Conservation (phyloP, 441 rosid species). For the Viola pubescens region DNA sequence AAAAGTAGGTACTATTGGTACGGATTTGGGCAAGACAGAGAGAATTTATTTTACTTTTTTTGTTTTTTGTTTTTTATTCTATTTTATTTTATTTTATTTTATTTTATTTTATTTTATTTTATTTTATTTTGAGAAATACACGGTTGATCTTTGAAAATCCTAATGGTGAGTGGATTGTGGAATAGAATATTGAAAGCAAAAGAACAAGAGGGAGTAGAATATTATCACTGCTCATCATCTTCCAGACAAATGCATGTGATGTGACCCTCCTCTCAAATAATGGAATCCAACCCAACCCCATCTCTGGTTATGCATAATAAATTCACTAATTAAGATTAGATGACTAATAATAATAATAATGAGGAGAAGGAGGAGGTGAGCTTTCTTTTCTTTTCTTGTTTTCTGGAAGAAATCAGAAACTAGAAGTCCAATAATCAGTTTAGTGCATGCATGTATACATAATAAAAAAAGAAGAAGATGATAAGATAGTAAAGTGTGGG, state of each 20-base stretch:
- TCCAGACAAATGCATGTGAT: conserved; percentile 49
- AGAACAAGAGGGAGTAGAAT: neutral
- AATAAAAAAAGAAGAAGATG: conserved; percentile 5
- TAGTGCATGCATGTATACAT: neutral
- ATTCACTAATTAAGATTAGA: neutral
- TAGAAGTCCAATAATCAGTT: too few species aligned
- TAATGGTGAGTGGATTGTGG: too few species aligned
- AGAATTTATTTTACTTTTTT: too few species aligned
- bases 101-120: too few species aligned
- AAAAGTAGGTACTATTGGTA: too few species aligned
- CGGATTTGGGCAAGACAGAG: too few species aligned
- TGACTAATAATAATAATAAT: neutral
- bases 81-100: too few species aligned
- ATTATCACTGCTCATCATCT: conserved; percentile 21
- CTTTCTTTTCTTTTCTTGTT: neutral
- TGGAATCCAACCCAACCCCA: conserved; percentile 17
- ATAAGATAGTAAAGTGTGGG: conserved; percentile 1
- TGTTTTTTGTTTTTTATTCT: too few species aligned
- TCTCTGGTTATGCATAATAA: neutral
- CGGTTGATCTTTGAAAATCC: too few species aligned
- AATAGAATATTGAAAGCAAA: too few species aligned
- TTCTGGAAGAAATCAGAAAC: neutral
- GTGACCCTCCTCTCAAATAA: conserved; percentile 36
- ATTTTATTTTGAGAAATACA: too few species aligned
- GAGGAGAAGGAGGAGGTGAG: neutral